Evolutionary conservation across 2,329 filamentous ascomycete genomes (phyloP), one percentile per base, ranked within the genome.

Genomic region (Colletotrichum tropicale): DNA sequence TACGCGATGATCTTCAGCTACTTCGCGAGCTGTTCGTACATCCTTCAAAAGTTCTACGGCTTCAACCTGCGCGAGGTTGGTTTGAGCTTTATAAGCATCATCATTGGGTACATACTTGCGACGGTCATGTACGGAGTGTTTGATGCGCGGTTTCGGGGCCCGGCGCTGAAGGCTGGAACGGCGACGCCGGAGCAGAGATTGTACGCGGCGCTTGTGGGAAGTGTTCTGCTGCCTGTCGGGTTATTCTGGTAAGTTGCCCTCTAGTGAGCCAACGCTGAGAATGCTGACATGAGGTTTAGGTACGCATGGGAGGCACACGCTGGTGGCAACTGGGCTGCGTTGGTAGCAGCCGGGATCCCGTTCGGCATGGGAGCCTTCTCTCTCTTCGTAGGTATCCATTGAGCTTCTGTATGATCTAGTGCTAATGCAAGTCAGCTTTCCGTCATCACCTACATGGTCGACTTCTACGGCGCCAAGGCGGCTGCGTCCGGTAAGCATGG

Each of bases 1-100:
- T 84, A 89, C 34, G 56, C 90, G 13, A 83, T 90, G 69, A 83
- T 93, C 60, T 81, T 91, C 4, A 89, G 92, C 78, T 88, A 85
- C 77, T 85, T 93, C 7, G 91, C 91, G 5, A 77, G 74, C 16
- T 61, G 76, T 2, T 78, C 79, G 0, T 75, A 77, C 8, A 74
- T 78, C 3, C 78, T 80, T 2, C 62, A 66, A 10, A 60, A 69
- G 13, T 65, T 72, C 2, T 80, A 80, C 36, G 38, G 61, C 4
- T 80, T 80, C 56, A 66, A 48, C 12, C 24, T 73, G 0, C 62
- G 62, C 2, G 48, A 80, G 24, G 70, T 77, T 0, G 78, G 78
- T 0, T 21, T 80, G 4, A 78, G 76, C 13, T 80, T 79, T 24
- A 43, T 80, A 5, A 60, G 74, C 8, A 56, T 80, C 6, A 72